Evolutionary conservation across 805 yeast species (phyloP).

Genomic region (Lipomyces anomalus): DNA sequence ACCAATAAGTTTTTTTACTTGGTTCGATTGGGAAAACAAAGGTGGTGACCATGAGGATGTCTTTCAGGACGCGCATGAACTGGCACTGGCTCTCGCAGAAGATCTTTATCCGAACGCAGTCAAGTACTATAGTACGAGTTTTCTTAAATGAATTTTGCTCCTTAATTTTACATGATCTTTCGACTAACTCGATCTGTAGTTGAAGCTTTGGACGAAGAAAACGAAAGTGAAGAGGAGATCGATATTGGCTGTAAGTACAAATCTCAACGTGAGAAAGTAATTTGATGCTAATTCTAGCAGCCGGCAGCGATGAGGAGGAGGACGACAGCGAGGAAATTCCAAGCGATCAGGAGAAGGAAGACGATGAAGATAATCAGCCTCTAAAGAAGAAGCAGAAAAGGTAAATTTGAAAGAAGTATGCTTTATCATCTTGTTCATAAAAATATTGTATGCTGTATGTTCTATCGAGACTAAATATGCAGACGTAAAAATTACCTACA

Average conservation of each 20-base stretch:
- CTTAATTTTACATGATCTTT: slow-evolving; percentile 1
- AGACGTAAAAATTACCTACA: background rate
- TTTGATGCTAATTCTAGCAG: background rate
- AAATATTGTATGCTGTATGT: background rate
- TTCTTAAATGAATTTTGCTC: background rate
- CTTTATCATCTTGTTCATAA: background rate
- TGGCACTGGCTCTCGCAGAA: slow-evolving; percentile 66
- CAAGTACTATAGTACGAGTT: slow-evolving; percentile 69
- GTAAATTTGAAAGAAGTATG: background rate
- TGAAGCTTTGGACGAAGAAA: slow-evolving; percentile 23
- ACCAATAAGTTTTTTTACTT: slow-evolving; percentile 51
- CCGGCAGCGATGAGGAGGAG: slow-evolving; percentile 20
- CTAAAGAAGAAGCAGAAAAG: slow-evolving; percentile 16
- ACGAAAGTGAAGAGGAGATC: slow-evolving; percentile 35
- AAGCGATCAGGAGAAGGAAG: slow-evolving; percentile 23
- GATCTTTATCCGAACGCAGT: slow-evolving; percentile 83
- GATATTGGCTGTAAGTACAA: slow-evolving; percentile 29
- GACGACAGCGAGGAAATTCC: slow-evolving; percentile 24
- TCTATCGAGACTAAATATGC: background rate
- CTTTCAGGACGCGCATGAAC: slow-evolving; percentile 70
- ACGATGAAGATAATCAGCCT: slow-evolving; percentile 8
- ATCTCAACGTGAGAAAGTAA: background rate
- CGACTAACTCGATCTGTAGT: slow-evolving; percentile 12
- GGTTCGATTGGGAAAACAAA: slow-evolving; percentile 80
- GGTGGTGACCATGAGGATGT: slow-evolving; percentile 81